Base-by-base conservation (phyloP, 2,329 filamentous ascomycete species). In the Xylaria sp. region DNA sequence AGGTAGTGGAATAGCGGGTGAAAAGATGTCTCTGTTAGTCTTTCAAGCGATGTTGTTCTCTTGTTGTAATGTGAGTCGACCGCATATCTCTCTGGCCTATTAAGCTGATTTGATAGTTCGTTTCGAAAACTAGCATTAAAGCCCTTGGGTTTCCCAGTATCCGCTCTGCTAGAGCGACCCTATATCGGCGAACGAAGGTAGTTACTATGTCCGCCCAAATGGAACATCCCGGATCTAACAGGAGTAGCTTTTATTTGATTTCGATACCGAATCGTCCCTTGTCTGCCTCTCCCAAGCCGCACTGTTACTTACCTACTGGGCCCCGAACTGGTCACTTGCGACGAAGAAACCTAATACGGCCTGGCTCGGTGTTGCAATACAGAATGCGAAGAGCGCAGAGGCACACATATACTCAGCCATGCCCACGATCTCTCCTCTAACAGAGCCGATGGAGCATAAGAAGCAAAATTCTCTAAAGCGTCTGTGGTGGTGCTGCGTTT, bases 401-500 rank as follows among this genome's bases (percentile, higher is more conserved):
- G 79, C 77, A 1, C 77, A 81, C 43, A 77, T 78, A 29, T 80
- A 80, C 54, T 69, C 74, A 0, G 71, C 73, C 4, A 76, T 72
- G 66, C 76, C 68, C 15, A 70, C 68, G 5, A 73, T 69, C 63
- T 74, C 67, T 3, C 60, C 68, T 3, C 54, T 64, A 5, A 70
- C 69, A 9, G 72, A 75, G 4, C 73, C 74, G 0, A 64, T 75
- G 9, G 72, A 77, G 44, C 66, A 73, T 9, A 74, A 75, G 63
- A 77, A 77, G 61, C 73, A 77, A 56, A 75, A 77, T 62, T 72
- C 76, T 7, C 75, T 80, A 31, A 85, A 84, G 69, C 75, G 82
- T 1, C 70, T 85, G 7, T 85, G 82, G 82, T 85, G 83, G 82
- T 82, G 81, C 59, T 83, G 82, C 60, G 74, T 85, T 40, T 74